These are phyloP conservation scores for Phytophthora citricola DNA, from an alignment of 352 stramenopile genomes.

Conservation along the genomic window DNA sequence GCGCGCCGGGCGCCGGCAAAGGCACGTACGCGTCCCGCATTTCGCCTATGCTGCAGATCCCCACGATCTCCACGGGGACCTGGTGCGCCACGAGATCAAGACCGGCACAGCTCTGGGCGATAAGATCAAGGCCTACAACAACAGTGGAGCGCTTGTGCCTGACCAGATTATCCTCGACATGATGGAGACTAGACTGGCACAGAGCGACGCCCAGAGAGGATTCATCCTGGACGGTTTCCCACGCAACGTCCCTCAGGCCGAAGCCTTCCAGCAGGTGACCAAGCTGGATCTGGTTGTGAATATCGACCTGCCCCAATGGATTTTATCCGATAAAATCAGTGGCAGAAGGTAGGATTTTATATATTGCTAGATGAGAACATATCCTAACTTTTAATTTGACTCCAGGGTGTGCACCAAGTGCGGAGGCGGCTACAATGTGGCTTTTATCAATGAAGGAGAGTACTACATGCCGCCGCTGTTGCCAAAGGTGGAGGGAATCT, in stretches of 20 bases:
- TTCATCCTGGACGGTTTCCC: slow-evolving; percentile 93
- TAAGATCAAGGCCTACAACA: slow-evolving; percentile 89
- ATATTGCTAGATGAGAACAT: background rate
- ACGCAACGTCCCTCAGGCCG: slow-evolving; percentile 88
- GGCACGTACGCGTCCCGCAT: slow-evolving; percentile 91
- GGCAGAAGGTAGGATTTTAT: slow-evolving; percentile 53
- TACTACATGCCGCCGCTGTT: slow-evolving; percentile 92
- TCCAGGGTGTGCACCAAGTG: slow-evolving; percentile 84
- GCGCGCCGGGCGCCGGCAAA: slow-evolving; percentile 89
- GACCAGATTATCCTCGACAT: slow-evolving; percentile 92
- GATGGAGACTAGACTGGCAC: slow-evolving; percentile 78
- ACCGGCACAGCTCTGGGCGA: slow-evolving; percentile 67
- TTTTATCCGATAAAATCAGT: slow-evolving; percentile 91
- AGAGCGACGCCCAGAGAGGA: slow-evolving; percentile 72
- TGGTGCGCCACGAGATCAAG: slow-evolving; percentile 91
- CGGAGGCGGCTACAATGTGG: slow-evolving; percentile 89
- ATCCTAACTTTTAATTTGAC: background rate
- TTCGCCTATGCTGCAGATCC: slow-evolving; percentile 85
- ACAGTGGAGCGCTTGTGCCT: slow-evolving; percentile 83
- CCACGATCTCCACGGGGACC: slow-evolving; percentile 90
- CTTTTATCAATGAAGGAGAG: slow-evolving; percentile 85
- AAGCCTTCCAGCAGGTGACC: slow-evolving; percentile 81
- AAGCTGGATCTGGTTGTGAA: slow-evolving; percentile 88
- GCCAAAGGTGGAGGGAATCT: slow-evolving; percentile 83
- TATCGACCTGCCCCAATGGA: slow-evolving; percentile 89